Conservation (phyloP, 371 early-diverging fungal species). For the Mortierella sp. region DNA sequence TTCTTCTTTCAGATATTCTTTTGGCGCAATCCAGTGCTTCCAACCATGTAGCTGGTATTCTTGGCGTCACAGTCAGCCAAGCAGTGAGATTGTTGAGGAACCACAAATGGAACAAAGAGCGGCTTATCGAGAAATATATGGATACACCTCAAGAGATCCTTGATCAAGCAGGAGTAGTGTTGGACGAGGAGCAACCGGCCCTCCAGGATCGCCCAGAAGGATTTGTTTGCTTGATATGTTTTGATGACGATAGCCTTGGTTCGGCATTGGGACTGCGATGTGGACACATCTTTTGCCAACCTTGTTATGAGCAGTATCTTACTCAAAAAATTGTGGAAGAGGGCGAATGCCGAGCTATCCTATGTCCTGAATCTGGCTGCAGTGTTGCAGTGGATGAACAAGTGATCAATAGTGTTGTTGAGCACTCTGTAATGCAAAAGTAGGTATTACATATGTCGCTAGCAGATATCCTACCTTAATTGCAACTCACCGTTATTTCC, state of each 20-base stretch:
- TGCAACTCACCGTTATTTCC: neutral
- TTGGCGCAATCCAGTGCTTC: constrained; percentile 65
- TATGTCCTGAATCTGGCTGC: constrained; percentile 89
- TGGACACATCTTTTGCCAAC: constrained; percentile 87
- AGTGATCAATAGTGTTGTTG: constrained; percentile 77
- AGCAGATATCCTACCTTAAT: neutral
- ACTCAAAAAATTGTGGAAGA: constrained; percentile 88
- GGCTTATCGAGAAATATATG: constrained; percentile 90
- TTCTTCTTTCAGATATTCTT: constrained; percentile 63
- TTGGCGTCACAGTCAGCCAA: constrained; percentile 73
- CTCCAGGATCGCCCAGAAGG: constrained; percentile 48
- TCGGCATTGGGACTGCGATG: constrained; percentile 81
- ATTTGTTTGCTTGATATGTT: constrained; percentile 93
- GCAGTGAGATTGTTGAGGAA: constrained; percentile 79
- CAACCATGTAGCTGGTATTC: constrained; percentile 69
- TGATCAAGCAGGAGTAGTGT: constrained; percentile 79
- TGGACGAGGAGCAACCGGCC: constrained; percentile 53
- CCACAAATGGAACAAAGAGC: constrained; percentile 95
- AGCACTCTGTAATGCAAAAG: constrained; percentile 62
- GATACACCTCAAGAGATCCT: constrained; percentile 79
- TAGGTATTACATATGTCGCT: constrained; percentile 32
- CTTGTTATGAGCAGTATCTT: constrained; percentile 89
- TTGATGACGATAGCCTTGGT: constrained; percentile 70
- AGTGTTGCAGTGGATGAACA: constrained; percentile 83
- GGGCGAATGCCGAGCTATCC: constrained; percentile 87